Conservation (phyloP, 768 basidiomycete species). For the Tremella mesenterica region DNA sequence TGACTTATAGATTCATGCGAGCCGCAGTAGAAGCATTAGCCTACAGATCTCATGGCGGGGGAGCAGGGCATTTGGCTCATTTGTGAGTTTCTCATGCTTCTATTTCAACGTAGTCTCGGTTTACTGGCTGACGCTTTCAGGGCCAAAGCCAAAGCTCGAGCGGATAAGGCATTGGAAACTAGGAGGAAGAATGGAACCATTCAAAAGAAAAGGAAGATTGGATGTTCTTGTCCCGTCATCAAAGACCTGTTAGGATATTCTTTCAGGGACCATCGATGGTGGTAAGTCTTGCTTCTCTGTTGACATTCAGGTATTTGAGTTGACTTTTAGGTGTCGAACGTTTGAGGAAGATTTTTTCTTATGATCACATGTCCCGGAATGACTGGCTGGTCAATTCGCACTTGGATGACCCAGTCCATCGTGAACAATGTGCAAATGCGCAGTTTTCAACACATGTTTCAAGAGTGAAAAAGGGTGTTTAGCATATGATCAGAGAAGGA, state of each 20-base stretch:
- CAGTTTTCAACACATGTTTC: too few relatives aligned
- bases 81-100: constrained; percentile 10
- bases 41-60: constrained; percentile 16
- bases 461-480: too few relatives aligned
- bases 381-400: too few relatives aligned
- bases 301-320: too few relatives aligned
- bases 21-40: constrained; percentile 20
- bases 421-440: too few relatives aligned
- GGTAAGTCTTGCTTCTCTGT: too few relatives aligned
- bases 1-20: constrained; percentile 5
- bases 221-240: not conserved
- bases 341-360: too few relatives aligned
- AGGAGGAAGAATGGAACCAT: not conserved
- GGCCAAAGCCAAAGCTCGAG: not conserved
- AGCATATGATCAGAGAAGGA: too few relatives aligned
- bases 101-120: too few relatives aligned
- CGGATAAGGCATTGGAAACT: not conserved
- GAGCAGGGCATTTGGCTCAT: not conserved
- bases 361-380: too few relatives aligned
- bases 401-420: too few relatives aligned
- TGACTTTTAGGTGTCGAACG: too few relatives aligned
- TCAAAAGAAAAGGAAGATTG: not conserved
- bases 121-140: not conserved
- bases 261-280: not conserved
- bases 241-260: not conserved